A percentile compares a stretch with the other conserved stretches of the same genome.
Conservation (phyloP, 83 land plant species). For the Picea mariana region DNA sequence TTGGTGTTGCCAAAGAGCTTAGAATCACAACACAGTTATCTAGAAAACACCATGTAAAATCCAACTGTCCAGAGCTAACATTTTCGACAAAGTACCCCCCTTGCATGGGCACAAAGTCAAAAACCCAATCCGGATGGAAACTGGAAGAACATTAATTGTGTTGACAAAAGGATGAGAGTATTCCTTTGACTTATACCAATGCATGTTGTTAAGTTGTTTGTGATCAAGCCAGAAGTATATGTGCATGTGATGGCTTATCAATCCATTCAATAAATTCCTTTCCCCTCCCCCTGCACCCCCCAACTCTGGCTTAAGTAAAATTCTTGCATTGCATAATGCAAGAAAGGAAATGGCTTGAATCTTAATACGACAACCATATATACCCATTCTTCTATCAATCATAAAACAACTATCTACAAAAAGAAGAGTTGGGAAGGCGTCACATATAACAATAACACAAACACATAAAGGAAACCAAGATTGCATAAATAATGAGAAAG, state of each 20-base stretch:
- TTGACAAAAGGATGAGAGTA: constrained; percentile 46
- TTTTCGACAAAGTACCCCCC: constrained; percentile 47
- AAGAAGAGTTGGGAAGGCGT: too few relatives aligned
- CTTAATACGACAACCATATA: constrained; percentile 42
- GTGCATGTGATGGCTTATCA: constrained; percentile 29
- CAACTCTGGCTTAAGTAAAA: constrained; percentile 22
- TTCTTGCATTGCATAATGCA: constrained; percentile 33
- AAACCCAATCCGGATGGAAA: constrained; percentile 43
- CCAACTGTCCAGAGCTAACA: constrained; percentile 44
- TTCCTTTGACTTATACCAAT: constrained; percentile 37
- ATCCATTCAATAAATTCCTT: constrained; percentile 30
- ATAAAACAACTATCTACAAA: too few relatives aligned
- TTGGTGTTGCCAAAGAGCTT: constrained; percentile 30
- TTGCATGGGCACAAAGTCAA: constrained; percentile 42
- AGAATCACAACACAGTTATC: constrained; percentile 49
- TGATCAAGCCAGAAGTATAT: constrained; percentile 45
- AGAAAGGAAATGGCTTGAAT: constrained; percentile 35
- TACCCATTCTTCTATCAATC: constrained; percentile 11
- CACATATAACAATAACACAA: too few relatives aligned
- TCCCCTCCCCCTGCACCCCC: neutral
- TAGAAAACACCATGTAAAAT: constrained; percentile 41
- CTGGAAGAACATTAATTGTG: constrained; percentile 39
- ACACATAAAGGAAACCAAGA: too few relatives aligned
- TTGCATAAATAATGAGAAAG: too few relatives aligned
- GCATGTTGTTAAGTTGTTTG: constrained; percentile 33